Conservation (phyloP, 2,329 filamentous ascomycete genomes). For the Fusarium caatingaense region DNA sequence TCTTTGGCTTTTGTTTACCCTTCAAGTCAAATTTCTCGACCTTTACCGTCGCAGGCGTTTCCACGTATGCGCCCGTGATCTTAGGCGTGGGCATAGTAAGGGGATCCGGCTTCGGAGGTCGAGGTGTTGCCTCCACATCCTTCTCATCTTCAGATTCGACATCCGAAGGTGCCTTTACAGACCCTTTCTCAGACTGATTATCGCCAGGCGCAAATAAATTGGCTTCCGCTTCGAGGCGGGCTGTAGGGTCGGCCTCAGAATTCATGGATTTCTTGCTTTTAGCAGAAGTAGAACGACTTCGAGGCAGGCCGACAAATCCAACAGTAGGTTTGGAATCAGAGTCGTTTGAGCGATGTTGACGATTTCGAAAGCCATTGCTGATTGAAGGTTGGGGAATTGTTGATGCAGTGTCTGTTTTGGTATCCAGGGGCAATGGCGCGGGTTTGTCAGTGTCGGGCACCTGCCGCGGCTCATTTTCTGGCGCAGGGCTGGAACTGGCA, state of each 20-base stretch:
- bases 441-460: slow-evolving; percentile 30
- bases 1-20: slow-evolving; percentile 33
- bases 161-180: slow-evolving; percentile 61
- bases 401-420: slow-evolving; percentile 28
- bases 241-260: slow-evolving; percentile 66
- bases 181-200: slow-evolving; percentile 67
- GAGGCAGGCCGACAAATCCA: slow-evolving; percentile 59
- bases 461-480: slow-evolving; percentile 43
- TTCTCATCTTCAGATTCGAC: slow-evolving; percentile 49
- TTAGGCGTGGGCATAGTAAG: slow-evolving; percentile 64
- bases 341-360: slow-evolving; percentile 35
- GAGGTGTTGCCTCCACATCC: slow-evolving; percentile 60
- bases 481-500: slow-evolving; percentile 58
- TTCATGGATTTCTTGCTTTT: slow-evolving; percentile 61
- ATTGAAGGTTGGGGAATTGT: slow-evolving; percentile 31
- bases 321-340: slow-evolving; percentile 55
- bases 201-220: slow-evolving; percentile 66
- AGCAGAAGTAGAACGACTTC: slow-evolving; percentile 57
- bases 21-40: slow-evolving; percentile 49
- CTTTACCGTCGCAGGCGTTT: slow-evolving; percentile 64
- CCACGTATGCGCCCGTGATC: slow-evolving; percentile 67
- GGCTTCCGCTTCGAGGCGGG: slow-evolving; percentile 67
- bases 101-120: slow-evolving; percentile 57
- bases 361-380: slow-evolving; percentile 30
- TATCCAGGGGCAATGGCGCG: slow-evolving; percentile 15